phyloP scores from a whole-genome alignment of 768 basidiomycete species.

The Austroboletus festivus region DNA sequence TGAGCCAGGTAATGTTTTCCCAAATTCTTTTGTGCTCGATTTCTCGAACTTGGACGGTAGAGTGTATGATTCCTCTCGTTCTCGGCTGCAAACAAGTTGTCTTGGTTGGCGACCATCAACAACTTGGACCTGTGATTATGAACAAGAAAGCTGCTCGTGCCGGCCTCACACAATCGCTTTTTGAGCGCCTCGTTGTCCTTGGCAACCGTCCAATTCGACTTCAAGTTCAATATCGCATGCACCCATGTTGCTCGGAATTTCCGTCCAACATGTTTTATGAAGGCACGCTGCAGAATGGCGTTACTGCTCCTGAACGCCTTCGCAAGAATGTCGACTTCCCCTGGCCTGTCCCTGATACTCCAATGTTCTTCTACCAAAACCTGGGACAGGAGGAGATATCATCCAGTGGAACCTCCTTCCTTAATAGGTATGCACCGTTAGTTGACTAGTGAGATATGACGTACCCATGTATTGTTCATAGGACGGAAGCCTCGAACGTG shows the following conservation, averaged over 20 bases:
- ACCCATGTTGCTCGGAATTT: slow-evolving; percentile 98
- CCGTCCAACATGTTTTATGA: slow-evolving; percentile 99
- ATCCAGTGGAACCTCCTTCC: slow-evolving; percentile 95
- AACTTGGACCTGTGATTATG: slow-evolving; percentile 99
- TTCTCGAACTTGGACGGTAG: slow-evolving; percentile 39
- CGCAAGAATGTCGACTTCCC: slow-evolving; percentile 99
- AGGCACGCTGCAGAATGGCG: slow-evolving; percentile 97
- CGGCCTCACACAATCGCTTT: slow-evolving; percentile 95
- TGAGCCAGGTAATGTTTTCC: slow-evolving; percentile 69
- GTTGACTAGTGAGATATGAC: not conserved
- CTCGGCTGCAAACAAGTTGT: slow-evolving; percentile 99
- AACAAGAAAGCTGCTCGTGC: slow-evolving; percentile 99
- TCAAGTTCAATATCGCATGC: slow-evolving; percentile 99
- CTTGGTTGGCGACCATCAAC: slow-evolving; percentile 93
- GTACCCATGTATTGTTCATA: slow-evolving; percentile 31
- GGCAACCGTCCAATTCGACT: slow-evolving; percentile 96
- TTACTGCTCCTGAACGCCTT: slow-evolving; percentile 95
- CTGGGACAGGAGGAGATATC: slow-evolving; percentile 98
- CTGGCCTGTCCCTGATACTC: slow-evolving; percentile 95
- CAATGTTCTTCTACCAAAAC: slow-evolving; percentile 99
- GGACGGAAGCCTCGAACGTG: slow-evolving; percentile 97
- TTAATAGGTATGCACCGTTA: slow-evolving; percentile 64
- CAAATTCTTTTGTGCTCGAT: not conserved
- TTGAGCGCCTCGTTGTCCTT: slow-evolving; percentile 94
- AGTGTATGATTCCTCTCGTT: slow-evolving; percentile 99